Base-by-base conservation (phyloP, 495 filamentous ascomycete genomes). In the Penicillium cinerascens region DNA sequence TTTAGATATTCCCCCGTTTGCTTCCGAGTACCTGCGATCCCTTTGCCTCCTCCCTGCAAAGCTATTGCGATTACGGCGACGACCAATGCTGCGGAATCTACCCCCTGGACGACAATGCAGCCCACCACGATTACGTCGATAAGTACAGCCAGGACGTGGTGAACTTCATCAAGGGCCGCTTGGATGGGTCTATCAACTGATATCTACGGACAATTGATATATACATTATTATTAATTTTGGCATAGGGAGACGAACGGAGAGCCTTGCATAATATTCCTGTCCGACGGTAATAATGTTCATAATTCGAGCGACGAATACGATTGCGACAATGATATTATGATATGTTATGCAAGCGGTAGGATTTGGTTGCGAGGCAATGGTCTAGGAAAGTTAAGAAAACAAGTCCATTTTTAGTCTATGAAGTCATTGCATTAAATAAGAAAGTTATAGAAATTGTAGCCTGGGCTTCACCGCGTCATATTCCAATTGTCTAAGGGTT, bases 71-170 rank as follows among this genome's bases (percentile, higher is more conserved):
- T 29, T 51, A 50, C 36, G 61, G 58, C 23, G 55, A 62, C 35
- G 25, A 39, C 1, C 56, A 56, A 44, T 56, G 18, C 18, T 47
- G 51, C n/a, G 22, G 38, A n/a, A 18, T 16, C 1, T 33, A 26
- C 6, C 53, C 53, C 0, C 10, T 27, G 4, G 55, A 61, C n/a
- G 43, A 37, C 18, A 59, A 61, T 27, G 45, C 49, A 0, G 58
- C 55, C 9, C 61, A 65, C 11, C 59, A 65, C 38, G 44, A 35
- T 9, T 59, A 65, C 21, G 38, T 59, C 13, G 25, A 35, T 0
- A 61, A 62, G 17, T 62, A 65, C 23, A 51, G 59, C 17, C 55
- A 65, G 36, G 48, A 56, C 23, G 61, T 58, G n/a, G 58, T 65
- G 18, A 48, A 58, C 6, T 65, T 65, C 38, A 56, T 62, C 17